Evolutionary conservation across 2,329 filamentous ascomycete genomes (phyloP), one percentile per base, ranked within the genome.

Genomic region (Didymella sp.): DNA sequence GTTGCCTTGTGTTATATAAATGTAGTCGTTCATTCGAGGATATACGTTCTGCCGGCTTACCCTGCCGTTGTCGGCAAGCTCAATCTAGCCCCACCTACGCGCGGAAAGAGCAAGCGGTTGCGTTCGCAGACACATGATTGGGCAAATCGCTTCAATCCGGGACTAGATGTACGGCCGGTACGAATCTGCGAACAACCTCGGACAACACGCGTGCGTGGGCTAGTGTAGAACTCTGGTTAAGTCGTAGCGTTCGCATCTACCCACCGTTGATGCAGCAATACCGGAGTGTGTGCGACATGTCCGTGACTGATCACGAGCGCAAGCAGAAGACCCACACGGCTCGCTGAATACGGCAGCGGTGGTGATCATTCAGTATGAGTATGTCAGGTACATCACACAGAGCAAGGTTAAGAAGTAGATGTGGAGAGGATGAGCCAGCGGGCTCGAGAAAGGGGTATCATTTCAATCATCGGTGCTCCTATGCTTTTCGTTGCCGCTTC

Each of bases 401-500:
- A 40, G 13, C 27, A 19, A 33, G 7, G 17, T n/a, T 7, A 6
- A 8, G 19, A 21, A n/a, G 4, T 12, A 30, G 22, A 22, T 35
- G 12, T 44, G 30, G 19, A 44, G 35, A 51, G 35, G 43, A 27
- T 21, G 47, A 56, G 54, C 47, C 53, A 9, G 4, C 3, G 4
- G 35, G 42, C 54, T 56, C 54, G 30, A 43, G 19, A 37, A 56
- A 47, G 54, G 70, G 70, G 67, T 72, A 72, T 72, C 69, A 69
- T 73, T 70, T 58, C 35, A 63, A 49, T 66, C 61, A 51, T 67
- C 50, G 60, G 46, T 62, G 51, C 37, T 47, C 33, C 59, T 38
- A 68, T 8, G 53, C 44, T 38, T 60, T 69, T 57, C 65, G 61
- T 63, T 71, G 66, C 54, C 69, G 64, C 50, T 73, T 75, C 53